A percentile compares a stretch with the other conserved stretches of the same genome.
phyloP scores from a whole-genome alignment of 768 basidiomycete genomes.

The Tulasnella sp. region DNA sequence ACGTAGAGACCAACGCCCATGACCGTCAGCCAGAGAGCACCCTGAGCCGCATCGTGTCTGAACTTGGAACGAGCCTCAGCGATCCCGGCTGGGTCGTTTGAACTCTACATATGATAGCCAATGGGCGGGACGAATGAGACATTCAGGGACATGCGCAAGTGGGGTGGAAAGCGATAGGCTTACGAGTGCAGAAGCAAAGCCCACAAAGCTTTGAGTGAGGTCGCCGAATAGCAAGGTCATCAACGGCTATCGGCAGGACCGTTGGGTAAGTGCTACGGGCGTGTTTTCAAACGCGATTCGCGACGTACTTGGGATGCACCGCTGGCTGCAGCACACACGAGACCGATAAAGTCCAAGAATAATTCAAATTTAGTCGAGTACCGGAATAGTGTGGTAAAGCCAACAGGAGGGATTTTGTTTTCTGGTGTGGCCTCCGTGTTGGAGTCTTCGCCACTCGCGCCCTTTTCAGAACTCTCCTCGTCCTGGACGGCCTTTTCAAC shows the following conservation, averaged over 20 bases:
- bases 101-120: background rate
- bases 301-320: conserved; percentile 34
- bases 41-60: conserved; percentile 37
- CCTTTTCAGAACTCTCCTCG: background rate
- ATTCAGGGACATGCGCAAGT: background rate
- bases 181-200: conserved; percentile 33
- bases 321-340: conserved; percentile 46
- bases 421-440: background rate
- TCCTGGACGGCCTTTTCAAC: background rate
- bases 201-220: conserved; percentile 37
- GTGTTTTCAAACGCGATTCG: conserved; percentile 33
- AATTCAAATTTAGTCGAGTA: conserved; percentile 46
- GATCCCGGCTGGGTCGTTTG: background rate
- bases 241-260: conserved; percentile 26
- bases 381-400: conserved; percentile 45
- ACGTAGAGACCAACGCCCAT: conserved; percentile 48
- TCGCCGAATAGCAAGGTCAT: conserved; percentile 48
- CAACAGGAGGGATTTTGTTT: conserved; percentile 37
- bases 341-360: conserved; percentile 45
- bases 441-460: background rate
- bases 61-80: background rate
- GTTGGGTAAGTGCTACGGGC: too few species aligned
- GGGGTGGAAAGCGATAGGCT: background rate
- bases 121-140: background rate
- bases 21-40: conserved; percentile 40